phyloP scores from a whole-genome alignment of 2,329 filamentous ascomycete species.

The Cercospora janseana region DNA sequence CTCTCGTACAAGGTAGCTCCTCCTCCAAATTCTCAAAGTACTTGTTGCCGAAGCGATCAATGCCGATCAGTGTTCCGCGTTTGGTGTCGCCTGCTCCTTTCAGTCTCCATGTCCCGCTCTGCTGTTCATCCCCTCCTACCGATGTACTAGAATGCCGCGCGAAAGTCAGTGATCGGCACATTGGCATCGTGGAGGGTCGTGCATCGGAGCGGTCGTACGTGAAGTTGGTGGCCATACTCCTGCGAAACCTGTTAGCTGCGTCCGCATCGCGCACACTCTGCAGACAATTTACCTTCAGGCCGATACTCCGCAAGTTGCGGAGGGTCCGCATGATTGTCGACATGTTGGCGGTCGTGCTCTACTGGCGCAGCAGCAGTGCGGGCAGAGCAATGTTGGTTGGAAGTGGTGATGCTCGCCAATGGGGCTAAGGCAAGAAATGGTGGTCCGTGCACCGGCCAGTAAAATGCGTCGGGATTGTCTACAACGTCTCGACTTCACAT shows the following conservation, averaged over 20 bases:
- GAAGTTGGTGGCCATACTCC: conserved; percentile 90
- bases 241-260: conserved; percentile 47
- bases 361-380: conserved; percentile 15
- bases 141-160: conserved; percentile 35
- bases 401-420: conserved; percentile 7
- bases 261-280: neutral
- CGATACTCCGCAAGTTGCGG: conserved; percentile 81
- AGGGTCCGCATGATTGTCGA: conserved; percentile 86
- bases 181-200: conserved; percentile 11
- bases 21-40: conserved; percentile 89
- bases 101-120: neutral
- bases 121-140: conserved; percentile 30
- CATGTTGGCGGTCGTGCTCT: conserved; percentile 58
- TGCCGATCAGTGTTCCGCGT: conserved; percentile 78
- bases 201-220: conserved; percentile 59
- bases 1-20: conserved; percentile 78
- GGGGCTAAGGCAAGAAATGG: neutral
- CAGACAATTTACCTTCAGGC: conserved; percentile 68
- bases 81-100: conserved; percentile 81
- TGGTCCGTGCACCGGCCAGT: neutral
- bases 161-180: conserved; percentile 20
- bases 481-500: neutral
- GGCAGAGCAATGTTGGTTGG: conserved; percentile 9
- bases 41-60: conserved; percentile 93
- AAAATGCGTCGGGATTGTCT: neutral